phyloP scores from a whole-genome alignment of 2,329 filamentous ascomycete genomes.

The Venturiaceae sp. region DNA sequence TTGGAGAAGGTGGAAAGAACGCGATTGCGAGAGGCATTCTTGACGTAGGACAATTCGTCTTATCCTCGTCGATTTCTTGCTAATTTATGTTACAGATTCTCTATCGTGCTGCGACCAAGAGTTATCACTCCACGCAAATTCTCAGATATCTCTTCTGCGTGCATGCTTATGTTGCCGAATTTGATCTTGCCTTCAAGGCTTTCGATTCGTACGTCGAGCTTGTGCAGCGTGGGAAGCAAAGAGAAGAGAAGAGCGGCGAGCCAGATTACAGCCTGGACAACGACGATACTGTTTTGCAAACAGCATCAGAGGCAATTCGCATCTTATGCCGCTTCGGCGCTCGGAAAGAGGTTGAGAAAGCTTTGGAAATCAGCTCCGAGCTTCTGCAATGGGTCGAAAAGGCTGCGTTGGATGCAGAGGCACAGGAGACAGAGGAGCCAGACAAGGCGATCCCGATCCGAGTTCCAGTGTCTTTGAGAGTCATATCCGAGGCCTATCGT shows the following conservation, averaged over 20 bases:
- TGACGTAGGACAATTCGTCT: constrained; percentile 38
- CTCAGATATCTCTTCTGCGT: constrained; percentile 79
- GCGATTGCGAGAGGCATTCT: constrained; percentile 66
- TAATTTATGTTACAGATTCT: constrained; percentile 47
- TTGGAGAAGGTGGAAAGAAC: constrained; percentile 72
- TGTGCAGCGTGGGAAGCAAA: constrained; percentile 72
- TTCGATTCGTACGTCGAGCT: constrained; percentile 90
- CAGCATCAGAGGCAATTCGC: constrained; percentile 69
- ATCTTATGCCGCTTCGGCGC: constrained; percentile 77
- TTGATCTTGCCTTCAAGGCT: constrained; percentile 81
- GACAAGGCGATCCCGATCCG: neutral
- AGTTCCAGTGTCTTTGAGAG: constrained; percentile 27
- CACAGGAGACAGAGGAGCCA: neutral
- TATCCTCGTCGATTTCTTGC: neutral
- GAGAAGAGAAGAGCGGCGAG: constrained; percentile 66
- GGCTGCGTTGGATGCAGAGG: constrained; percentile 18
- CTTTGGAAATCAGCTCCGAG: constrained; percentile 57
- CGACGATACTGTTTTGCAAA: constrained; percentile 66
- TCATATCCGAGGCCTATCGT: constrained; percentile 51
- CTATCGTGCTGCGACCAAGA: constrained; percentile 84
- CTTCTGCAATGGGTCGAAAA: constrained; percentile 61
- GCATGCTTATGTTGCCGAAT: constrained; percentile 80
- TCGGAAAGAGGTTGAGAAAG: constrained; percentile 66
- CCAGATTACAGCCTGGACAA: constrained; percentile 64
- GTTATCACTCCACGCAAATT: constrained; percentile 88